Evolutionary conservation across 2,329 filamentous ascomycete species (phyloP).

Genomic region (Colletotrichum tabaci): DNA sequence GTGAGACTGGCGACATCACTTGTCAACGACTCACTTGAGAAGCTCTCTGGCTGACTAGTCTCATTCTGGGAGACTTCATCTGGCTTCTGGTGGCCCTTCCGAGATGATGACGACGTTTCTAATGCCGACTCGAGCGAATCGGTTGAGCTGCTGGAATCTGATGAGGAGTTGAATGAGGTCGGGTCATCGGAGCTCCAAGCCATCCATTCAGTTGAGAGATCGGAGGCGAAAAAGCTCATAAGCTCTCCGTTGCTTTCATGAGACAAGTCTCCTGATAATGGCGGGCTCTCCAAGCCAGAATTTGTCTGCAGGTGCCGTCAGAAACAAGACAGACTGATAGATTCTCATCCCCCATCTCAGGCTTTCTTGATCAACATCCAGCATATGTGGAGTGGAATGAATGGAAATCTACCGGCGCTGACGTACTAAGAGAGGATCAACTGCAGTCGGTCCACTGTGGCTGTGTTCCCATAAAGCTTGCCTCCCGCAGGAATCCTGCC

Average conservation of each 20-base stretch:
- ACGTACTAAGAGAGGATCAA: too few species aligned
- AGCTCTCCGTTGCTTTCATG: neutral
- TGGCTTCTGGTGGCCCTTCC: neutral
- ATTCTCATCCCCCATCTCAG: too few species aligned
- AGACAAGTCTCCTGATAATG: neutral
- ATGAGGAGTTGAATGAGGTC: neutral
- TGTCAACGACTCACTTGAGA: neutral
- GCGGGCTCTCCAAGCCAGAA: conserved; percentile 3
- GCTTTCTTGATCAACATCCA: neutral
- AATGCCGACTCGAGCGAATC: neutral
- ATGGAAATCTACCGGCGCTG: too few species aligned
- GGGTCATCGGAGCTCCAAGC: conserved; percentile 12
- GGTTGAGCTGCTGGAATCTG: neutral
- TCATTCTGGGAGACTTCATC: neutral
- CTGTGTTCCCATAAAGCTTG: too few species aligned
- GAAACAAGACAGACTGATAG: neutral
- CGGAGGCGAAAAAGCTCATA: conserved; percentile 9
- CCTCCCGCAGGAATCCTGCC: neutral
- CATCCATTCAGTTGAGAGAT: conserved; percentile 1
- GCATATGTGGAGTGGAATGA: too few species aligned
- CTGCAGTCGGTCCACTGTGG: too few species aligned
- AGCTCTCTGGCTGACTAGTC: neutral
- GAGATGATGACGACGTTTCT: neutral
- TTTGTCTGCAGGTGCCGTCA: neutral
- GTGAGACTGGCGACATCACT: neutral